A percentile compares a stretch with the other conserved stretches of the same genome.
phyloP scores from a whole-genome alignment of 176 grass and related monocot genomes.

The Dendrocalamus sinicus region DNA sequence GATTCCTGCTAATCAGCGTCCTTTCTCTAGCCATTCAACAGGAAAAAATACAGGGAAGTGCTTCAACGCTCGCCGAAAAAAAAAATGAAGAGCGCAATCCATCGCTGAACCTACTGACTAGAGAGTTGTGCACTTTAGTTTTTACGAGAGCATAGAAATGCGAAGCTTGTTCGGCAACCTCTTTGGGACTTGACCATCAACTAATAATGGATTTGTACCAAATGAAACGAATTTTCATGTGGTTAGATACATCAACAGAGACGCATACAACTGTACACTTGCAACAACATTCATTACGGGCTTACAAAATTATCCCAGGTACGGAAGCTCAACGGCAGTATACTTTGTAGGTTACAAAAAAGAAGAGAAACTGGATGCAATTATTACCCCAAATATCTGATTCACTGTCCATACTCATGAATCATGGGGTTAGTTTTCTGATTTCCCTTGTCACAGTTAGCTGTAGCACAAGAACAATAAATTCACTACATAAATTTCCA shows the following conservation, averaged over 20 bases:
- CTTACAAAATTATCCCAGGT: background rate
- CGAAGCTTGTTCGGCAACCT: background rate
- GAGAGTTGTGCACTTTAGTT: background rate
- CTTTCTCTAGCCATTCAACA: background rate
- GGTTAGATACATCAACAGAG: background rate
- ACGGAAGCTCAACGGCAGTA: background rate
- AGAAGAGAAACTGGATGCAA: background rate
- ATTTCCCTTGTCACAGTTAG: constrained; percentile 46
- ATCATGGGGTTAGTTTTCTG: constrained; percentile 36
- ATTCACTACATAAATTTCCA: constrained; percentile 6
- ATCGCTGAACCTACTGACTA: background rate
- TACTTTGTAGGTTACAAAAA: background rate
- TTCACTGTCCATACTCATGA: background rate
- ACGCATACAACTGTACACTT: constrained; percentile 8
- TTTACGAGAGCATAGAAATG: background rate
- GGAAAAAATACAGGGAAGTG: background rate
- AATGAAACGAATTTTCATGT: background rate
- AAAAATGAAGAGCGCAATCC: background rate
- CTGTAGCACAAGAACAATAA: constrained; percentile 36
- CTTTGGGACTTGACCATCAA: background rate
- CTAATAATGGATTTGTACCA: background rate
- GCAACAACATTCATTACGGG: background rate
- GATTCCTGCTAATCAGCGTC: background rate
- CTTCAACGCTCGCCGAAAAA: background rate
- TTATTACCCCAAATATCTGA: background rate